Base-by-base conservation (phyloP, 2,329 filamentous ascomycete species). In the Raffaelea arxii region DNA sequence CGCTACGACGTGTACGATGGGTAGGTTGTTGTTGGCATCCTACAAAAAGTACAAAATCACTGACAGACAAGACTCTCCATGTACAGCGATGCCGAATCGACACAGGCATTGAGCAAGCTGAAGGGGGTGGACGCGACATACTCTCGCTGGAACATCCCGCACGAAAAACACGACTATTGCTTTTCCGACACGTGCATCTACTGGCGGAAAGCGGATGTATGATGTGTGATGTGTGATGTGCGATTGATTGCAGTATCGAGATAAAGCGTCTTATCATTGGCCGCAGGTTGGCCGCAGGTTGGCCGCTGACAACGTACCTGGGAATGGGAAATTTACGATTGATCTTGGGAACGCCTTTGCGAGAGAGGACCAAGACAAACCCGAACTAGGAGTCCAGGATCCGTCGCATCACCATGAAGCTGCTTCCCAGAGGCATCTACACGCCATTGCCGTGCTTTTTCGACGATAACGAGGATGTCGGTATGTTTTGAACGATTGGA, bases 1-100 rank as follows among this genome's bases (percentile, higher is more conserved):
- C 64, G 66, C 0, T 71, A 68, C 56, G 62, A 68, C 9, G 64
- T 67, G 2, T 79, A 75, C 71, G 68, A 76, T 43, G 58, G 62
- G 71, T 76, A 56, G 55, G 68, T 62, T 3, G 7, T 9, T n/a
- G 16, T 12, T 36, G 6, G 32, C 18, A 39, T 41, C 12, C 4
- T 35, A 41, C 19, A 9, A 32, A 6, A 9, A 6, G 22, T n/a
- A 27, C 24, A 6, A 14, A 19, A 18, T n/a, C 4, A 4, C 18
- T 19, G 24, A 25, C 27, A 18, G 36, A 16, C 7, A 36, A 49
- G 53, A 25, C 27, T 53, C 10, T 37, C 48, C 6, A 46, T 41
- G 24, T 52, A 46, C 22, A 30, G 23, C 16, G 12, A 9, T 6
- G 19, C 2, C 1, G 23, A 35, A 5, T 25, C 37, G 3, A 36